Conservation (phyloP, 1,284 basidiomycete genomes). For the Farysia itapuensis region DNA sequence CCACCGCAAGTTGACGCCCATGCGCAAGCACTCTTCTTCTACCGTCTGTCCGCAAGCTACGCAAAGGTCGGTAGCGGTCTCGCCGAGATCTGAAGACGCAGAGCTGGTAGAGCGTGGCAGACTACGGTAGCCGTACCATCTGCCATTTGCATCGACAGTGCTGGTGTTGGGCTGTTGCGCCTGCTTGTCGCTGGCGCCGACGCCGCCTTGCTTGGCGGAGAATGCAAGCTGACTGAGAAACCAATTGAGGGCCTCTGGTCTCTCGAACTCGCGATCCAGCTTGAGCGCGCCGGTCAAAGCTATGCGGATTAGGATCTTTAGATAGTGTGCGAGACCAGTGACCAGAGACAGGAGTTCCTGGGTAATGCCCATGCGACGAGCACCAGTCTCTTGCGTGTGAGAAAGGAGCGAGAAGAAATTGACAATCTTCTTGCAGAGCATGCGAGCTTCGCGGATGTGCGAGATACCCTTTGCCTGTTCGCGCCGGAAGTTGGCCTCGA, state of each 20-base stretch:
- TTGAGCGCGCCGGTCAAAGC: conserved; percentile 93
- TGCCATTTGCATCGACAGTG: conserved; percentile 30
- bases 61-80: conserved; percentile 75
- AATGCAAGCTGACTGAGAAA: conserved; percentile 91
- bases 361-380: conserved; percentile 89
- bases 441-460: conserved; percentile 94
- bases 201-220: conserved; percentile 65
- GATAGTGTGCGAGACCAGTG: conserved; percentile 95
- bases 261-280: conserved; percentile 84
- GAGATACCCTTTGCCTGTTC: conserved; percentile 78
- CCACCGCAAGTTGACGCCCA: conserved; percentile 94
- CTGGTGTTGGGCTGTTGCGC: conserved; percentile 36
- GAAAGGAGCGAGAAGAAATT: conserved; percentile 96
- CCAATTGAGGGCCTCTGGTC: conserved; percentile 78
- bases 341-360: conserved; percentile 96
- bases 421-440: conserved; percentile 98
- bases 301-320: conserved; percentile 98
- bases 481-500: conserved; percentile 84
- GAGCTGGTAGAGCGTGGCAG: conserved; percentile 50
- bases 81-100: conserved; percentile 38
- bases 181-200: conserved; percentile 37
- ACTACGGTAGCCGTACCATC: conserved; percentile 53
- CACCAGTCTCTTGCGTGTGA: conserved; percentile 90
- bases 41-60: conserved; percentile 84
- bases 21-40: conserved; percentile 92